Base-by-base conservation (phyloP, 2,329 filamentous ascomycete species). In the Penicillium sp. region DNA sequence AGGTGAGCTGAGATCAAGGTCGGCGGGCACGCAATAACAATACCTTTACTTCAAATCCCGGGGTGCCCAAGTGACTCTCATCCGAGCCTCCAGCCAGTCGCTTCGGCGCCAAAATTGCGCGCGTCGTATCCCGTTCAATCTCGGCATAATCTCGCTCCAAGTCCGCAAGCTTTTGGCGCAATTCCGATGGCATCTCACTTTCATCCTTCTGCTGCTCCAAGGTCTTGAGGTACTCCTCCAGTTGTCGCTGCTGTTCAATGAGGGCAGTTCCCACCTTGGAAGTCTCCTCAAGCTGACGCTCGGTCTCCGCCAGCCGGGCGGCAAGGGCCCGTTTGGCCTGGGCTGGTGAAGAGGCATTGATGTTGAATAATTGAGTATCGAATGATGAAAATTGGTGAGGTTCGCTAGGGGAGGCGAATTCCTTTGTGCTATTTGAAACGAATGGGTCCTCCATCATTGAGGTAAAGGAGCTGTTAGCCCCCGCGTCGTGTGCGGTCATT, bases 121-220 rank as follows among this genome's bases (percentile, higher is more conserved):
- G 85, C 44, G 93, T 91, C 48, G 90, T 95, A 73, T 98, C 93
- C 61, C 89, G 84, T 13, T 93, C 92, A 47, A 98, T 88, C 70
- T 97, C 93, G 73, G 96, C 93, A 78, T 96, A 98, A 70, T 99
- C 95, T 73, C 86, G 90, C 74, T 99, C 95, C 58, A 99, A 86
- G 61, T 96, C 92, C 14, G 86, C 82, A 52, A 99, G 83, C 75
- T 90, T 92, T 68, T 89, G 84, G 58, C 90, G 90, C 67, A 99
- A 79, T 63, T 96, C 93, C 3, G 90, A 86, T 0, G 88, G 88
- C 51, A 98, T 86, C 60, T 96, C 90, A 24, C 85, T 86, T 64
- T 95, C 90, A 45, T 84, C 81, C 68, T 91, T 83, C 58, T 90
- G 81, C 69, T 88, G 86, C 67, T 96, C 90, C 3, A 99, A 88